These are phyloP conservation scores for Biscogniauxia sp. DNA, from an alignment of 2,329 filamentous ascomycete genomes.

Conservation along the genomic window DNA sequence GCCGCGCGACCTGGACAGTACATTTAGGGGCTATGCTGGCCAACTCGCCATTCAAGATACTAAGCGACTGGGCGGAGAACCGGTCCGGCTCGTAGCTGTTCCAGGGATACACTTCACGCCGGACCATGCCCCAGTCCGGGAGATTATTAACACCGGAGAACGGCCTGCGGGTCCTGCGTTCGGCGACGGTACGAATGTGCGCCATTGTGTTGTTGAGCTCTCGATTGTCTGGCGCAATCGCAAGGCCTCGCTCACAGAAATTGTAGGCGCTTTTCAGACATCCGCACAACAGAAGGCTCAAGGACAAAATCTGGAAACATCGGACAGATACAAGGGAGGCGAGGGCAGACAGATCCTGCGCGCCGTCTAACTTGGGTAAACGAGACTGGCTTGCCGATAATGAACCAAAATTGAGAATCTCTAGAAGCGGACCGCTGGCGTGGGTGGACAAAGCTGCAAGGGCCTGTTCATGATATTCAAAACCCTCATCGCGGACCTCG, in stretches of 20 bases:
- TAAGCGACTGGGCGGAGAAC: constrained; percentile 65
- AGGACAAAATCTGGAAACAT: constrained; percentile 57
- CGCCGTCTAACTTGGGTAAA: constrained; percentile 32
- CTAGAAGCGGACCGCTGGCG: constrained; percentile 36
- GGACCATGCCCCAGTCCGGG: constrained; percentile 68
- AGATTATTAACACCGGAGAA: constrained; percentile 53
- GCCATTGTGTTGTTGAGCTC: constrained; percentile 54
- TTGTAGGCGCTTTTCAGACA: constrained; percentile 66
- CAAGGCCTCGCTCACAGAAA: constrained; percentile 63
- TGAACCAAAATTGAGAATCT: constrained; percentile 45
- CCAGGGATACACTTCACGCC: constrained; percentile 70
- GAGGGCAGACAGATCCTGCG: constrained; percentile 39
- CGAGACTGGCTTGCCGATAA: constrained; percentile 35
- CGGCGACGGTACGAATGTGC: constrained; percentile 53
- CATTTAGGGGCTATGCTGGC: constrained; percentile 73
- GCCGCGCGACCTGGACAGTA: constrained; percentile 69
- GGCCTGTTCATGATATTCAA: constrained; percentile 76
- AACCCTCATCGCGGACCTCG: constrained; percentile 72
- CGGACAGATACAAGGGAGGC: constrained; percentile 51
- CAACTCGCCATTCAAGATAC: constrained; percentile 70
- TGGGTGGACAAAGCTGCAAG: constrained; percentile 48
- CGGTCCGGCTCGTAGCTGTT: constrained; percentile 68
- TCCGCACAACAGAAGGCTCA: constrained; percentile 61
- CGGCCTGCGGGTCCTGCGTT: constrained; percentile 45
- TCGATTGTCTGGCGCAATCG: constrained; percentile 51